Evolutionary conservation across 2,329 filamentous ascomycete species (phyloP).

Genomic region (Phyllosticta capitalensis): DNA sequence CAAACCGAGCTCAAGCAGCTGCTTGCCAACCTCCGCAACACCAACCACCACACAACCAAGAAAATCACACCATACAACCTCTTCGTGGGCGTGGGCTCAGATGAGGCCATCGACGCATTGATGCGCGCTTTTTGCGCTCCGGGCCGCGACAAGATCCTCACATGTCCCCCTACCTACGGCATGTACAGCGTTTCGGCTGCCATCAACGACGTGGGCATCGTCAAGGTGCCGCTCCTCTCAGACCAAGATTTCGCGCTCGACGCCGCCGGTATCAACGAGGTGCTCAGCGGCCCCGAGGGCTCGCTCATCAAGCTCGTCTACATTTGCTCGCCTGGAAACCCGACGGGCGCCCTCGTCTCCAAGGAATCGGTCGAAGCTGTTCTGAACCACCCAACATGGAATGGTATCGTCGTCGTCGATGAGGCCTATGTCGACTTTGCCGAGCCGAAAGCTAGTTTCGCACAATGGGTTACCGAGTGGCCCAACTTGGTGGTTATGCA

Average conservation of each 20-base stretch:
- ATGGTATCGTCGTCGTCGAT: conserved; percentile 85
- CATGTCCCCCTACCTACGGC: conserved; percentile 93
- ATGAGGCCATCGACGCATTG: conserved; percentile 93
- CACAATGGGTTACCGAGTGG: conserved; percentile 85
- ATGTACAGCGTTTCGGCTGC: conserved; percentile 96
- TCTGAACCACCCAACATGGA: conserved; percentile 84
- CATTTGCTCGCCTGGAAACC: conserved; percentile 91
- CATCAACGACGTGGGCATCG: conserved; percentile 81
- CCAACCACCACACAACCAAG: conserved; percentile 66
- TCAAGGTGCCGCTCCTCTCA: conserved; percentile 72
- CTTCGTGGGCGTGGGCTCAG: conserved; percentile 90
- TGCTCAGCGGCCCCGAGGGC: conserved; percentile 48
- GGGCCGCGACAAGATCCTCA: conserved; percentile 79
- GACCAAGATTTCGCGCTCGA: conserved; percentile 61
- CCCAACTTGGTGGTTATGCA: conserved; percentile 97
- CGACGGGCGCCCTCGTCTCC: conserved; percentile 68
- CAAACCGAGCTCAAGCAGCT: conserved; percentile 77
- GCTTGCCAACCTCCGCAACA: conserved; percentile 81
- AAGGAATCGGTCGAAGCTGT: conserved; percentile 66
- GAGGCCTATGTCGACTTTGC: conserved; percentile 98
- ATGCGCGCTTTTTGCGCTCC: conserved; percentile 89
- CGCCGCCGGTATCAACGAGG: conserved; percentile 58
- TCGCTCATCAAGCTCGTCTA: conserved; percentile 76
- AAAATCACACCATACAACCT: conserved; percentile 69
- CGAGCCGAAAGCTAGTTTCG: conserved; percentile 65